Evolutionary conservation across 441 rosid genomes (phyloP).

Genomic region (Gossypium schwendimanii): DNA sequence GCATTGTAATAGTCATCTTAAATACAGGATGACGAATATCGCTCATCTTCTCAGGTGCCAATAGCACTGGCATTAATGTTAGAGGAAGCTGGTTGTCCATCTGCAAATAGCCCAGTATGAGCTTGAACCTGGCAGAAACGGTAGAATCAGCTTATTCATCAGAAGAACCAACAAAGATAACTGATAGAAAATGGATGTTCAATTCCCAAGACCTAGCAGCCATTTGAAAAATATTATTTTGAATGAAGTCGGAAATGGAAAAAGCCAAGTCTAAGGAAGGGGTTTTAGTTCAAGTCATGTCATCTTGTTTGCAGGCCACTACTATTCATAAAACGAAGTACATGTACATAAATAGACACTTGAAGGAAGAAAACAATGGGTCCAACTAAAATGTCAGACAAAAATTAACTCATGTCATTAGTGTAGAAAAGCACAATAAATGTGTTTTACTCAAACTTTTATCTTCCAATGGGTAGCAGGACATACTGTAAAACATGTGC

Average conservation of each 20-base stretch:
- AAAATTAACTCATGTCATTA: neutral
- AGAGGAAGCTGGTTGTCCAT: constrained; percentile 97
- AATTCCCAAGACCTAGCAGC: neutral
- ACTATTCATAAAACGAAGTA: neutral
- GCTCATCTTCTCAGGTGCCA: constrained; percentile 74
- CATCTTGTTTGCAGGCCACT: neutral
- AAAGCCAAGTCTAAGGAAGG: neutral
- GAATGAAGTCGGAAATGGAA: neutral
- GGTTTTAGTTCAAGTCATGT: neutral
- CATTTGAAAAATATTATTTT: neutral
- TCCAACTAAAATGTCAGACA: neutral
- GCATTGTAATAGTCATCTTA: constrained; percentile 82
- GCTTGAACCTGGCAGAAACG: constrained; percentile 73
- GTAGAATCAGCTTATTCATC: constrained; percentile 9
- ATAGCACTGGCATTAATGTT: constrained; percentile 82
- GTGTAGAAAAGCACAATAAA: neutral
- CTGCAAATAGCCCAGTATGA: constrained; percentile 82
- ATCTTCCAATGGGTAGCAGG: neutral
- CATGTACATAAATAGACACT: neutral
- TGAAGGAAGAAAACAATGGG: neutral
- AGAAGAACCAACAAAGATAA: constrained; percentile 3
- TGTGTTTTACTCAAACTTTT: neutral
- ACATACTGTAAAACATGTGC: neutral
- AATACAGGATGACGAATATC: constrained; percentile 81
- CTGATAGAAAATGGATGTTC: neutral